These are phyloP conservation scores for Ceratopteris richardii DNA, from an alignment of 75 land plant genomes.

Conservation along the genomic window DNA sequence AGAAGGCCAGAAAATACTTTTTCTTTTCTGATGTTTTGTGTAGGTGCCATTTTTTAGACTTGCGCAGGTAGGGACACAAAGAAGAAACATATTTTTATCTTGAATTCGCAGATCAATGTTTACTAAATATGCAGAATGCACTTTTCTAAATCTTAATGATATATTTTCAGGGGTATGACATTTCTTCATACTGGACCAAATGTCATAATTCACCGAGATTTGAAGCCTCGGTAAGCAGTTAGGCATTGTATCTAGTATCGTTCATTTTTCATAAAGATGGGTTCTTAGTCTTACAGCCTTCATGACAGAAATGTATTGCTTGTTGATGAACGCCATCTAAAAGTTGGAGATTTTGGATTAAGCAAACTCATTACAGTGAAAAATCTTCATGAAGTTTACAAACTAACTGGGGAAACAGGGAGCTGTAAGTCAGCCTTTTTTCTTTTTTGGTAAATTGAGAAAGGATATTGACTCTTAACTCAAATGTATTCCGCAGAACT, in stretches of 20 bases:
- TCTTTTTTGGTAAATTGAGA: background rate
- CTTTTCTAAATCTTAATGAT: too few species aligned
- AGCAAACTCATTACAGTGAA: constrained; percentile 84
- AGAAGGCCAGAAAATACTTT: too few species aligned
- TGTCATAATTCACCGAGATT: constrained; percentile 78
- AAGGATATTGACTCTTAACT: too few species aligned
- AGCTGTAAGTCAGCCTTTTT: constrained; percentile 53
- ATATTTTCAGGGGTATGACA: constrained; percentile 63
- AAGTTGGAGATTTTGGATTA: constrained; percentile 91
- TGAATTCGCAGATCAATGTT: too few species aligned
- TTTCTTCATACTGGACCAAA: constrained; percentile 85
- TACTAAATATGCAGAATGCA: too few species aligned
- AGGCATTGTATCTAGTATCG: background rate
- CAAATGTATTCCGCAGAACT: too few species aligned
- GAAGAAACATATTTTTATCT: too few species aligned
- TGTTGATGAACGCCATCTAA: constrained; percentile 61
- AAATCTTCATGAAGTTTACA: constrained; percentile 79
- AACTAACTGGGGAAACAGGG: constrained; percentile 94
- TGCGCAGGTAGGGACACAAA: too few species aligned
- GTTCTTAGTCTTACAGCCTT: too few species aligned
- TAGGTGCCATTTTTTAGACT: too few species aligned
- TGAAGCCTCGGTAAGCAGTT: constrained; percentile 80
- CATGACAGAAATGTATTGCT: constrained; percentile 63
- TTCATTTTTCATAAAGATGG: background rate
- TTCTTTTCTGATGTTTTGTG: too few species aligned